phyloP scores from a whole-genome alignment of 2,329 filamentous ascomycete genomes.

The Ceratocystis colombiana region DNA sequence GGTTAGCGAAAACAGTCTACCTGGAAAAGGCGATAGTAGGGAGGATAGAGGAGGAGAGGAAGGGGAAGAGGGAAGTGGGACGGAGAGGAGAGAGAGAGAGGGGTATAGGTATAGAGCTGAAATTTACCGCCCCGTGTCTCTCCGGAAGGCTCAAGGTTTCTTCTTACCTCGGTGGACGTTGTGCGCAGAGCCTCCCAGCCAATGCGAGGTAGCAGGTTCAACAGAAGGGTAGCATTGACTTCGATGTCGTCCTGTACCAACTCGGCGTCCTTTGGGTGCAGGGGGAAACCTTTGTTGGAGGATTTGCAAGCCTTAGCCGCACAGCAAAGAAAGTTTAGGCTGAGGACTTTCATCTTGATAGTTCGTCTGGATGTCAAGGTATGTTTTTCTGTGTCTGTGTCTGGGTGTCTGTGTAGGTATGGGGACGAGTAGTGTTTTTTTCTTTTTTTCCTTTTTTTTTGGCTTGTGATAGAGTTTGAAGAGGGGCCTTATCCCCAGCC shows the following conservation, averaged over 20 bases:
- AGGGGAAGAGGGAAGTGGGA: conserved; percentile 14
- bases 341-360: conserved; percentile 75
- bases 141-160: too few relatives aligned
- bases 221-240: conserved; percentile 67
- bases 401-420: neutral
- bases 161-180: conserved; percentile 63
- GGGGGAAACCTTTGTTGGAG: conserved; percentile 67
- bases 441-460: conserved; percentile 25
- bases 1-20: neutral
- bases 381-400: neutral
- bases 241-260: conserved; percentile 76
- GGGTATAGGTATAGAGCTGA: too few relatives aligned
- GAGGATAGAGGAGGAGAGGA: conserved; percentile 1
- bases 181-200: conserved; percentile 75
- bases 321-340: conserved; percentile 92
- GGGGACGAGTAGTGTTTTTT: conserved; percentile 26
- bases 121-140: too few relatives aligned
- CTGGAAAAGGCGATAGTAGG: neutral
- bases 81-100: too few relatives aligned
- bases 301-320: conserved; percentile 91
- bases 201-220: conserved; percentile 74
- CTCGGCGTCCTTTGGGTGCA: conserved; percentile 87
- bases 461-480: neutral
- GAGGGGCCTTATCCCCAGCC: neutral
- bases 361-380: conserved; percentile 6